phyloP scores from a whole-genome alignment of 208 protist species.

The Trypanosoma platydactyli region DNA sequence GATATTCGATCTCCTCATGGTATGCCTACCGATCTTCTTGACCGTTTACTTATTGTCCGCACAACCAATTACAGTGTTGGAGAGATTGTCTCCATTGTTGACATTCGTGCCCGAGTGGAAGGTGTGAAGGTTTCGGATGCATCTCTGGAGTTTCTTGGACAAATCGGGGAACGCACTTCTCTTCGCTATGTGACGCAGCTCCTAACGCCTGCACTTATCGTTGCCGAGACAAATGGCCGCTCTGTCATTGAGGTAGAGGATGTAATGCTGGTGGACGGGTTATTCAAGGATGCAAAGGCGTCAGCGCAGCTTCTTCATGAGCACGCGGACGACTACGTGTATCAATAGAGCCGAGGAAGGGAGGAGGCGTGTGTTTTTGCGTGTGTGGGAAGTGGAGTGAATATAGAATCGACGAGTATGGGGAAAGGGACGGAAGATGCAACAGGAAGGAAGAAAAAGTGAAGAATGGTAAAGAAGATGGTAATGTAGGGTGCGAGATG shows the following conservation, averaged over 20 bases:
- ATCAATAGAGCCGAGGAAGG: slow-evolving; percentile 57
- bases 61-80: slow-evolving; percentile 96
- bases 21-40: slow-evolving; percentile 99
- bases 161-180: slow-evolving; percentile 93
- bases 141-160: slow-evolving; percentile 88
- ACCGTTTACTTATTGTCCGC: slow-evolving; percentile 99
- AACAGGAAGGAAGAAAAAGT: slow-evolving; percentile 12
- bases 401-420: not conserved
- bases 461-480: slow-evolving; percentile 16
- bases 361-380: not conserved
- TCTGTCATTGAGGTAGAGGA: slow-evolving; percentile 92
- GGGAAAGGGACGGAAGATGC: not conserved
- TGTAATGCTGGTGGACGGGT: slow-evolving; percentile 92
- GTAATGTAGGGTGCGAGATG: not conserved
- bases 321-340: slow-evolving; percentile 90
- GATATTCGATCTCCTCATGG: slow-evolving; percentile 98
- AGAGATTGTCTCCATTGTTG: slow-evolving; percentile 96
- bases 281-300: slow-evolving; percentile 98
- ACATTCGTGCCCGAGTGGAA: slow-evolving; percentile 95
- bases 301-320: slow-evolving; percentile 89
- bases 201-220: slow-evolving; percentile 96
- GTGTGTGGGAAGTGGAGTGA: not conserved
- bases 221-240: slow-evolving; percentile 95
- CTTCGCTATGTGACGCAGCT: slow-evolving; percentile 98
- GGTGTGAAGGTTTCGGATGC: slow-evolving; percentile 93